Percentiles rank a stretch among this genome's conserved stretches.
These are phyloP conservation scores for Jatropha curcas DNA, from an alignment of 345 rosid genomes.

Conservation along the genomic window DNA sequence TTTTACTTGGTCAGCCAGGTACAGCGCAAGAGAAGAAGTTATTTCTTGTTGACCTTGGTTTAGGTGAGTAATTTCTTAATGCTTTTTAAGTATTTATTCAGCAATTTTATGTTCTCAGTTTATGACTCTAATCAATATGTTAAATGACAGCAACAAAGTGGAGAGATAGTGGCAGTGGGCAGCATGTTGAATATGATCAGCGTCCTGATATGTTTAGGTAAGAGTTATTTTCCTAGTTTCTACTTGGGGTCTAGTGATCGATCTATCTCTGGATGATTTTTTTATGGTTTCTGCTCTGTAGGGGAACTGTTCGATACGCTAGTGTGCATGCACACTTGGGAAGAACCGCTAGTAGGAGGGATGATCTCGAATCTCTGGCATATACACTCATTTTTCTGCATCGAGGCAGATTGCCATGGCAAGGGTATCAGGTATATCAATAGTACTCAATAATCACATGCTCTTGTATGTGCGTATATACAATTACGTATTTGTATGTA, in stretches of 20 bases:
- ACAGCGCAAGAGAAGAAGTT: slow-evolving; percentile 37
- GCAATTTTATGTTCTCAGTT: slow-evolving; percentile 18
- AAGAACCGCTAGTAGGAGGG: slow-evolving; percentile 40
- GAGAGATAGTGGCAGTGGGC: slow-evolving; percentile 30
- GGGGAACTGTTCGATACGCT: slow-evolving; percentile 42
- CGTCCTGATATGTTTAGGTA: slow-evolving; percentile 42
- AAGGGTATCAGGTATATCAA: slow-evolving; percentile 33
- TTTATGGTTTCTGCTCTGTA: neutral
- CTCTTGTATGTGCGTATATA: neutral
- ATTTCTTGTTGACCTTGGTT: slow-evolving; percentile 36
- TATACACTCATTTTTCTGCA: slow-evolving; percentile 37
- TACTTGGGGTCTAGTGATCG: neutral
- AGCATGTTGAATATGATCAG: slow-evolving; percentile 37
- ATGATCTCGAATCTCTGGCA: slow-evolving; percentile 40
- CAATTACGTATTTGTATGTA: neutral
- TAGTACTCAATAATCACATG: neutral
- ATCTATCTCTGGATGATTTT: neutral
- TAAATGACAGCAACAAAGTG: slow-evolving; percentile 37
- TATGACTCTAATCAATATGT: slow-evolving; percentile 14
- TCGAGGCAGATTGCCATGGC: slow-evolving; percentile 43
- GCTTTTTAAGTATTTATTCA: neutral
- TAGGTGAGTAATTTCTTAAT: slow-evolving; percentile 30
- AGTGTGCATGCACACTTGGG: slow-evolving; percentile 42
- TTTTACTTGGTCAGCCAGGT: slow-evolving; percentile 37
- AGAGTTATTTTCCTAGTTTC: neutral